phyloP scores from a whole-genome alignment of 257 asterid genomes.

The Nicotiana benthamiana region DNA sequence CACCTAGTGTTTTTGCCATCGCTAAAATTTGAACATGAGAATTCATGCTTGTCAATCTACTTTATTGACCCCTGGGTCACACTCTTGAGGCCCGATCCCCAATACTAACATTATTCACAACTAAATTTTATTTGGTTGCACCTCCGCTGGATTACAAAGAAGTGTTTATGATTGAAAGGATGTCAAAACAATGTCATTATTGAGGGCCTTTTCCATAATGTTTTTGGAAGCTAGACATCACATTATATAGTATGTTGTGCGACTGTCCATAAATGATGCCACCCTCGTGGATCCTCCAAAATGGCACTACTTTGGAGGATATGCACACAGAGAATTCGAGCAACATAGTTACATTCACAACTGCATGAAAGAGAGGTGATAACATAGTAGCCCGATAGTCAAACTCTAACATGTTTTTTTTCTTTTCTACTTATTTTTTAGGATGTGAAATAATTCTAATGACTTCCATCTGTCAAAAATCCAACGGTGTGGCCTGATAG shows the following conservation, averaged over 20 bases:
- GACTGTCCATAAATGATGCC: no score
- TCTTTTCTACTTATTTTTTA: not conserved
- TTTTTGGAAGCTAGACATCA: not conserved
- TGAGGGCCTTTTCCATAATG: not conserved
- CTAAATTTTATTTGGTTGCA: not conserved
- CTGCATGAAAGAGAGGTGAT: not conserved
- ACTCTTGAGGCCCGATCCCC: not conserved
- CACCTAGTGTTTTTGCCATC: no score
- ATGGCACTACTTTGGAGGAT: no score
- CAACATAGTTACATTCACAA: not conserved
- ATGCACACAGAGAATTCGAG: no score
- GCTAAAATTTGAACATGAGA: no score
- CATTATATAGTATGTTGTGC: not conserved
- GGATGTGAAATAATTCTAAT: not conserved
- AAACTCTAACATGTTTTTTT: not conserved
- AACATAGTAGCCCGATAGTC: not conserved
- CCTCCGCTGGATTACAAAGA: not conserved
- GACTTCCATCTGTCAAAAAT: not conserved
- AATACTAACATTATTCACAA: not conserved
- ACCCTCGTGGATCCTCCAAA: no score
- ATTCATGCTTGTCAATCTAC: no score
- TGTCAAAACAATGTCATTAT: not conserved
- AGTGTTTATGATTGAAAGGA: not conserved
- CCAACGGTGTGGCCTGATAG: no score
- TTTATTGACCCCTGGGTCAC: no score